A percentile compares a stretch with the other conserved stretches of the same genome.
Conservation (phyloP, 148 eudicot species). For the Fallopia convolvulus region DNA sequence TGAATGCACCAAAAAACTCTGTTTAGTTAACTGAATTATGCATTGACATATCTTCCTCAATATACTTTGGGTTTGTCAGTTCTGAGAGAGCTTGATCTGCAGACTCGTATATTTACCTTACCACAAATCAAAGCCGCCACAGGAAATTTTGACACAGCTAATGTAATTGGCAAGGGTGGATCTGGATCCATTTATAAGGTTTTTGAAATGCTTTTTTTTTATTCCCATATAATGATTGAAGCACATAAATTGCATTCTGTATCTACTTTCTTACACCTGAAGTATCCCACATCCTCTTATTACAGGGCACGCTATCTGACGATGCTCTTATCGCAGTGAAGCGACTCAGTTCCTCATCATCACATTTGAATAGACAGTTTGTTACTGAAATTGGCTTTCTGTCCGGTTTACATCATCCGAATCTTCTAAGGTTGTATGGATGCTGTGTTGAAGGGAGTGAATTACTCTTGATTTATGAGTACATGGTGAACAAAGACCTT, state of each 20-base stretch:
- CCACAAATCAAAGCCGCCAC: slow-evolving; percentile 64
- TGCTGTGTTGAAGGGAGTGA: slow-evolving; percentile 38
- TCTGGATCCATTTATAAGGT: slow-evolving; percentile 69
- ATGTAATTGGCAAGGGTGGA: slow-evolving; percentile 63
- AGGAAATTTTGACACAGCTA: slow-evolving; percentile 34
- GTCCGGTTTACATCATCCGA: slow-evolving; percentile 34
- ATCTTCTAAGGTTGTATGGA: slow-evolving; percentile 37
- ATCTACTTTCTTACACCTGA: neutral
- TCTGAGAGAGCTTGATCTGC: slow-evolving; percentile 42
- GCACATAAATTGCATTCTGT: neutral
- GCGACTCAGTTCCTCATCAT: slow-evolving; percentile 36
- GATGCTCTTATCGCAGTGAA: slow-evolving; percentile 38
- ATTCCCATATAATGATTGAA: neutral
- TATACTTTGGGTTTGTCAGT: slow-evolving; percentile 19
- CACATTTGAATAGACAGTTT: slow-evolving; percentile 35
- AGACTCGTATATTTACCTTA: slow-evolving; percentile 44
- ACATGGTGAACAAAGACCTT: slow-evolving; percentile 38
- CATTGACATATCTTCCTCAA: slow-evolving; percentile 2
- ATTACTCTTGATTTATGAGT: slow-evolving; percentile 37
- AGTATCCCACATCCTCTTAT: neutral
- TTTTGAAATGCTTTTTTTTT: neutral
- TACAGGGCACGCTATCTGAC: slow-evolving; percentile 33
- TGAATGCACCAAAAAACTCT: neutral
- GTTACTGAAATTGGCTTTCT: slow-evolving; percentile 44
- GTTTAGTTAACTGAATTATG: neutral